Evolutionary conservation across 148 eudicot species (phyloP), one percentile per base, ranked within the genome.

Genomic region (Bassia scoparia): DNA sequence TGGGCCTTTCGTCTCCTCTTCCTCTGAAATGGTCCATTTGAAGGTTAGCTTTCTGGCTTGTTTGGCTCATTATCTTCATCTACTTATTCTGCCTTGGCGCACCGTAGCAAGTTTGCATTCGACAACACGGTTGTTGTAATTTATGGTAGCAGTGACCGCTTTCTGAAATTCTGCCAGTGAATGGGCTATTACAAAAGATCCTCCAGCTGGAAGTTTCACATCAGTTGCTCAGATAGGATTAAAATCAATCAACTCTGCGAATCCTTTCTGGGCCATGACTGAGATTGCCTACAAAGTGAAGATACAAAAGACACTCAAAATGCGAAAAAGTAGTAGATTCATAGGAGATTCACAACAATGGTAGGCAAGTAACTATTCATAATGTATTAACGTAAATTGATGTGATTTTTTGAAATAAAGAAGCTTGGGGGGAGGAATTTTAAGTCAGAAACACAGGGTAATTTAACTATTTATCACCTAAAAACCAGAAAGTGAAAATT

Each of bases 61-160:
- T n/a, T n/a, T n/a, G n/a, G n/a, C n/a, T n/a, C n/a, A n/a, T n/a
- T n/a, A n/a, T n/a, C n/a, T n/a, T n/a, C n/a, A n/a, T n/a, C n/a
- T n/a, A n/a, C n/a, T n/a, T n/a, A n/a, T n/a, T n/a, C n/a, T n/a
- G n/a, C n/a, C n/a, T n/a, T n/a, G n/a, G n/a, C n/a, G n/a, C 83
- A 95, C 99, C 26, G 99, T 77, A 68, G 96, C 99, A 83, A 95
- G 84, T 49, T 89, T 90, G 80, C 99, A 95, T 77, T 95, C 99
- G 73, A 95, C 97, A 71, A 95, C 99, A 69, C 99, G 90, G 68
- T 95, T 95, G 77, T 95, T 92, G 84, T 95, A 95, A 81, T 95
- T 95, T 70, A 88, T 90, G 71, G 99, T 97, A 77, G 96, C 99
- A 74, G 99, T 92, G 69, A 95, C 96, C 34, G 99, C 99, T 83